Conservation (phyloP, 2,329 filamentous ascomycete species). For the Venturia effusa region DNA sequence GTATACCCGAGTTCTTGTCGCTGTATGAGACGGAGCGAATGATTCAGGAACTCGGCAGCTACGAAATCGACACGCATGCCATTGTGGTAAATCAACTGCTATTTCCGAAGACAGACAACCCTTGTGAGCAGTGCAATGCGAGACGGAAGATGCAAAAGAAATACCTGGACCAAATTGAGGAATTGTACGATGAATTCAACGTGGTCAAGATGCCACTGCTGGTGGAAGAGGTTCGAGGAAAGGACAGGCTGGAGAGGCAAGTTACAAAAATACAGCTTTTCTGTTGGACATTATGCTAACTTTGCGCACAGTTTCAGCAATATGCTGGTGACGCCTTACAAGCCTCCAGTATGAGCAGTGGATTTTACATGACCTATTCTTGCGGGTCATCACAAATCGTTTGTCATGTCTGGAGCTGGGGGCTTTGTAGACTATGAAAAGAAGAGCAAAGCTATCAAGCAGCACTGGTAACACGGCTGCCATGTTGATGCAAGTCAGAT, state of each 20-base stretch:
- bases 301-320: conserved; percentile 52
- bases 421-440: neutral
- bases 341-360: conserved; percentile 43
- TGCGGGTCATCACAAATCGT: neutral
- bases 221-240: conserved; percentile 90
- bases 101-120: conserved; percentile 75
- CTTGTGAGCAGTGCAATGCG: conserved; percentile 91
- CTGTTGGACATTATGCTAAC: conserved; percentile 13
- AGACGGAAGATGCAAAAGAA: conserved; percentile 98
- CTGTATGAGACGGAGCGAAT: conserved; percentile 98
- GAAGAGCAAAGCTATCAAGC: neutral
- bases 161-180: conserved; percentile 96
- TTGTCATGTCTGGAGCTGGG: neutral
- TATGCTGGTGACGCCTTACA: conserved; percentile 68
- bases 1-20: conserved; percentile 92
- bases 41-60: conserved; percentile 94
- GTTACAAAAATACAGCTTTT: conserved; percentile 15
- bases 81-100: conserved; percentile 98
- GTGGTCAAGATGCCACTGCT: conserved; percentile 96
- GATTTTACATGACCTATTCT: neutral
- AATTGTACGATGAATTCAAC: conserved; percentile 98
- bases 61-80: conserved; percentile 89
- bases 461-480: neutral
- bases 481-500: neutral
- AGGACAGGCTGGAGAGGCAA: conserved; percentile 75